Evolutionary conservation across 2,329 filamentous ascomycete genomes (phyloP).

Genomic region (Tolypocladium tropicale): DNA sequence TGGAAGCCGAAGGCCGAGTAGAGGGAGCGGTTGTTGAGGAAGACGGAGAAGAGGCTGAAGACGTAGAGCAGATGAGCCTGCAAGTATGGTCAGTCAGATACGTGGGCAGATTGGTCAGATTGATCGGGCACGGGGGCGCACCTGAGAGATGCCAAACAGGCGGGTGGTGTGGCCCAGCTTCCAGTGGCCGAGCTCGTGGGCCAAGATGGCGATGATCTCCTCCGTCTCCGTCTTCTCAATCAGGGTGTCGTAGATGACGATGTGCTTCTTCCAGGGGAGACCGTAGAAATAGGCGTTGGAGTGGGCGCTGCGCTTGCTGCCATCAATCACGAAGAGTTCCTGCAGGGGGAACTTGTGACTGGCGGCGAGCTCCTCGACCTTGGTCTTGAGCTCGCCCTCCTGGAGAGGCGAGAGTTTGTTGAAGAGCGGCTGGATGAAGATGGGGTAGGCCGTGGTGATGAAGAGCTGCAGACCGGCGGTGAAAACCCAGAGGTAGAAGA

Average conservation of each 20-base stretch:
- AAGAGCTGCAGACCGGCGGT: slow-evolving; percentile 82
- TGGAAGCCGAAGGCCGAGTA: slow-evolving; percentile 88
- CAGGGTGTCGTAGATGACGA: slow-evolving; percentile 96
- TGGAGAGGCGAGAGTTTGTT: slow-evolving; percentile 94
- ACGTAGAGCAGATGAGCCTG: slow-evolving; percentile 93
- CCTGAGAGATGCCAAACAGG: slow-evolving; percentile 77
- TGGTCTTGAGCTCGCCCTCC: slow-evolving; percentile 76
- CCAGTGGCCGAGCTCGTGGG: slow-evolving; percentile 97
- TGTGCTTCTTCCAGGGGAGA: slow-evolving; percentile 99
- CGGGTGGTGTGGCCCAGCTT: slow-evolving; percentile 89
- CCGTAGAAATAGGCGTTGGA: slow-evolving; percentile 95
- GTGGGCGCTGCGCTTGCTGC: slow-evolving; percentile 77
- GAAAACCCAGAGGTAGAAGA: slow-evolving; percentile 97
- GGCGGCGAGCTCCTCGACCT: slow-evolving; percentile 74
- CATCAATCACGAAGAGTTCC: slow-evolving; percentile 90
- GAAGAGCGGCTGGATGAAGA: slow-evolving; percentile 88
- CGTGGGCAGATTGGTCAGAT: background rate
- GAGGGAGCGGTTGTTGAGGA: slow-evolving; percentile 88
- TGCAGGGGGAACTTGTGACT: slow-evolving; percentile 84
- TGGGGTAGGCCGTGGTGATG: slow-evolving; percentile 92
- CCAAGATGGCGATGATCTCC: slow-evolving; percentile 89
- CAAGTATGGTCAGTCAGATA: background rate
- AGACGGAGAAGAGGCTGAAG: slow-evolving; percentile 91
- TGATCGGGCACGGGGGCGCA: background rate
- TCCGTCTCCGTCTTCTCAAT: slow-evolving; percentile 89